Conservation (phyloP, 1,284 basidiomycete genomes). For the Papiliotrema laurentii region DNA sequence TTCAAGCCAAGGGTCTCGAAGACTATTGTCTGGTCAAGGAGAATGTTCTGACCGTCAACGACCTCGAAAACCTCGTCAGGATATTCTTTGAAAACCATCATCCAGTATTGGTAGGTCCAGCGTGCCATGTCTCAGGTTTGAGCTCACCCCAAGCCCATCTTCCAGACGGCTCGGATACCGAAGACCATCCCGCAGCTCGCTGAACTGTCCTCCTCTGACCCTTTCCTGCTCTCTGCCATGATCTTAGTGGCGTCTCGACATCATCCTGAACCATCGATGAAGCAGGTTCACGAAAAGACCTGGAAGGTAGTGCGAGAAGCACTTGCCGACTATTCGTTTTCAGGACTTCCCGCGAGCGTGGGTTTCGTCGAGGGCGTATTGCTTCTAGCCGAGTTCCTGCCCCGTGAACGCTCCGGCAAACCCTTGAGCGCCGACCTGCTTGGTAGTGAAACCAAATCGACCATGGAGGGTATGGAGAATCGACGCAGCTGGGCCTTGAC, state of each 20-base stretch:
- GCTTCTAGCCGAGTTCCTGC: conserved; percentile 45
- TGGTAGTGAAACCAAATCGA: conserved; percentile 18
- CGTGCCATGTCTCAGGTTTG: background rate
- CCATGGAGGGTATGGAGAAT: conserved; percentile 44
- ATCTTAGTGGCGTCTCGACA: conserved; percentile 46
- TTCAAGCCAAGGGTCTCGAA: conserved; percentile 5
- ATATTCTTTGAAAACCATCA: conserved; percentile 45
- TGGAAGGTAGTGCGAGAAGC: conserved; percentile 40
- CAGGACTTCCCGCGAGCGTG: conserved; percentile 43
- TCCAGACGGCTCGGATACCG: conserved; percentile 45
- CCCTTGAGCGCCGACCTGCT: conserved; percentile 7
- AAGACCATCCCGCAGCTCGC: conserved; percentile 38
- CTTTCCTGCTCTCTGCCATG: conserved; percentile 44
- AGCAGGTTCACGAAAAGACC: conserved; percentile 32
- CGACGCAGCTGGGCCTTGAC: conserved; percentile 48
- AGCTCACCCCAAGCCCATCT: conserved; percentile 35
- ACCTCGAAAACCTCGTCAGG: conserved; percentile 35
- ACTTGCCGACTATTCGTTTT: conserved; percentile 39
- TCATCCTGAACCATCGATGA: conserved; percentile 27
- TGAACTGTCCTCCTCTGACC: conserved; percentile 37
- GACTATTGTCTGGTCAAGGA: conserved; percentile 41
- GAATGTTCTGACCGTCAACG: conserved; percentile 32
- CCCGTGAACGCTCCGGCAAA: conserved; percentile 20
- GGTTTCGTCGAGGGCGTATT: conserved; percentile 49
- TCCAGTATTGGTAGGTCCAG: conserved; percentile 40